Conservation (phyloP, 2,329 filamentous ascomycete genomes). For the Westerdykella ornata region DNA sequence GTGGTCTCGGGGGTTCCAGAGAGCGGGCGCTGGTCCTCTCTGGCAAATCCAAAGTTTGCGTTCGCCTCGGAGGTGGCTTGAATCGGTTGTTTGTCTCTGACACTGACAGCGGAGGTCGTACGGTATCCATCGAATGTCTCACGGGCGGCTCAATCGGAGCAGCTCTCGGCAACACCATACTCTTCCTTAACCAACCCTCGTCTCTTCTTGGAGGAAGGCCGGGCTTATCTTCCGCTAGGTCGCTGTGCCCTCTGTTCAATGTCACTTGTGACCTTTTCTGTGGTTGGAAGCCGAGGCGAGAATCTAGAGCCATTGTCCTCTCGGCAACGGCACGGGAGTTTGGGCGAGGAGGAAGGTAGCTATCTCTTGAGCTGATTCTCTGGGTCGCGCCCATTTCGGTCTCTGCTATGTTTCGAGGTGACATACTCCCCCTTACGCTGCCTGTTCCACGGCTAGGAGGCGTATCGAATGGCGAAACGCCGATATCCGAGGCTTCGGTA, state of each 20-base stretch:
- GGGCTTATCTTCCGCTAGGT: slow-evolving; percentile 43
- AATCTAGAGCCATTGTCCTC: slow-evolving; percentile 16
- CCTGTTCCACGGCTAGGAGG: slow-evolving; percentile 71
- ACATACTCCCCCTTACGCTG: slow-evolving; percentile 37
- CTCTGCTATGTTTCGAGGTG: slow-evolving; percentile 14
- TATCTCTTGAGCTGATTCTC: slow-evolving; percentile 18
- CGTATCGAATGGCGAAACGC: slow-evolving; percentile 75
- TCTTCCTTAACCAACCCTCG: slow-evolving; percentile 30
- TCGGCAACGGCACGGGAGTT: slow-evolving; percentile 27
- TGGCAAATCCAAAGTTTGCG: slow-evolving; percentile 20
- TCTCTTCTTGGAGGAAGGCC: slow-evolving; percentile 42
- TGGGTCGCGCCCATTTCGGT: slow-evolving; percentile 21
- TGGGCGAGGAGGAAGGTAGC: slow-evolving; percentile 30
- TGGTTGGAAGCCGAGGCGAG: slow-evolving; percentile 16
- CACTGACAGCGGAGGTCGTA: slow-evolving; percentile 20
- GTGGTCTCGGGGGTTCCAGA: slow-evolving; percentile 28
- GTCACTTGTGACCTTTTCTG: slow-evolving; percentile 12
- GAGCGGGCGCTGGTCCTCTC: slow-evolving; percentile 11
- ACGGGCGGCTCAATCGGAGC: slow-evolving; percentile 30
- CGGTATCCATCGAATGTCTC: slow-evolving; percentile 32
- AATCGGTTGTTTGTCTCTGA: slow-evolving; percentile 24
- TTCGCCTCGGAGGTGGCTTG: slow-evolving; percentile 32
- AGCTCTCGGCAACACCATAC: slow-evolving; percentile 27
- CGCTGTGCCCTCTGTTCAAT: slow-evolving; percentile 12
- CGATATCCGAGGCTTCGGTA: slow-evolving; percentile 38